A percentile compares a stretch with the other conserved stretches of the same genome.
These are phyloP conservation scores for Centella asiatica DNA, from an alignment of 129 eudicot species.

Conservation along the genomic window DNA sequence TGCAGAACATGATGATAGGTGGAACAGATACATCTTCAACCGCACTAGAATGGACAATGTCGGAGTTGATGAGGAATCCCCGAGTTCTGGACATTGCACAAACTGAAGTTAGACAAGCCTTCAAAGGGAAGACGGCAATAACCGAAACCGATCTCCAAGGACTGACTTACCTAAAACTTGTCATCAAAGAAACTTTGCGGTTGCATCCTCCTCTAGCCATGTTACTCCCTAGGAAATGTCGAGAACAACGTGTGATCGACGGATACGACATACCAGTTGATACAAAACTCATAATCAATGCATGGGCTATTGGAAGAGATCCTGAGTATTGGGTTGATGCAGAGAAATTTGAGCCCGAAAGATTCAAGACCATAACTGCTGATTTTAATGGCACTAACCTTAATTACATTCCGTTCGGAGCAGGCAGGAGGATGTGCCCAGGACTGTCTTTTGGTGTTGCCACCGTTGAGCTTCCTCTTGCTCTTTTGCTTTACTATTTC, in stretches of 20 bases:
- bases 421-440: slow-evolving; percentile 44
- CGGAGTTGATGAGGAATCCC: slow-evolving; percentile 26
- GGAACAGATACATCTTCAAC: slow-evolving; percentile 21
- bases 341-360: slow-evolving; percentile 20
- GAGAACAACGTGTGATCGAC: slow-evolving; percentile 19
- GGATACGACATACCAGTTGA: slow-evolving; percentile 32
- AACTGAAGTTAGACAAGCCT: slow-evolving; percentile 18
- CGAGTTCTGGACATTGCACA: slow-evolving; percentile 25
- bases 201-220: slow-evolving; percentile 28
- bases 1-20: slow-evolving; percentile 18
- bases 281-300: slow-evolving; percentile 21
- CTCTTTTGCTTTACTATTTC: slow-evolving; percentile 30
- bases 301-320: slow-evolving; percentile 35
- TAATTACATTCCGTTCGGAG: slow-evolving; percentile 43
- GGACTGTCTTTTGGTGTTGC: slow-evolving; percentile 32
- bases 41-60: slow-evolving; percentile 26
- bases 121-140: slow-evolving; percentile 12
- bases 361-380: slow-evolving; percentile 11
- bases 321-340: slow-evolving; percentile 23
- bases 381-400: slow-evolving; percentile 29
- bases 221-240: slow-evolving; percentile 26
- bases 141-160: slow-evolving; percentile 22
- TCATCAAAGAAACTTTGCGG: slow-evolving; percentile 32
- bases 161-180: slow-evolving; percentile 24
- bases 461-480: slow-evolving; percentile 29